Conservation (phyloP, 345 rosid species). For the Melastoma malabathricum region DNA sequence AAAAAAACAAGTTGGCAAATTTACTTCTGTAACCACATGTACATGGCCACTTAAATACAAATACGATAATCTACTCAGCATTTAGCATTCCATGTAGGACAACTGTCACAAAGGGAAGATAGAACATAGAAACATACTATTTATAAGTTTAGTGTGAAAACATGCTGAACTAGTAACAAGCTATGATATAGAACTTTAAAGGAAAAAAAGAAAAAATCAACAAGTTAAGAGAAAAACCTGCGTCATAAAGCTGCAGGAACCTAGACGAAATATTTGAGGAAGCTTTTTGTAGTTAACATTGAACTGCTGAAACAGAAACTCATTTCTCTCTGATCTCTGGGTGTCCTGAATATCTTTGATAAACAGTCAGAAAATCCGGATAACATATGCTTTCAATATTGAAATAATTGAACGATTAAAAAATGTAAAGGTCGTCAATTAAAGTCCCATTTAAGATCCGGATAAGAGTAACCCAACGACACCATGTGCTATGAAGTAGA, state of each 20-base stretch:
- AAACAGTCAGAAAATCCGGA: background rate
- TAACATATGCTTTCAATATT: no score
- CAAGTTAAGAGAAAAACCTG: constrained; percentile 30
- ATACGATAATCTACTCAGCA: no score
- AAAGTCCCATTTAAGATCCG: background rate
- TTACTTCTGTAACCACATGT: no score
- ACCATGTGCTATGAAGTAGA: background rate
- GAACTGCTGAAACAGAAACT: constrained; percentile 66
- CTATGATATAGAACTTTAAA: no score
- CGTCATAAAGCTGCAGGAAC: constrained; percentile 57
- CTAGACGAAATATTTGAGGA: constrained; percentile 71
- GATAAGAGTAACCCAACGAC: background rate
- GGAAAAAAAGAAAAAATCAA: no score
- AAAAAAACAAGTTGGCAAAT: no score
- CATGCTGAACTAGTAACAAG: no score
- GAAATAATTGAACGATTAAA: background rate
- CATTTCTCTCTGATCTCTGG: constrained; percentile 71
- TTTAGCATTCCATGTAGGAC: no score
- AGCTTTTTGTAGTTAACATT: constrained; percentile 61
- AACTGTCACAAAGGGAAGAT: no score
- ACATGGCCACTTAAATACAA: no score
- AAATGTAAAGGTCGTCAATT: background rate
- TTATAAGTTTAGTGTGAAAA: no score
- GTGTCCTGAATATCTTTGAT: constrained; percentile 38
- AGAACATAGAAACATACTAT: no score